Conservation (phyloP, 805 yeast species). For the Dipodascopsis uninucleata region DNA sequence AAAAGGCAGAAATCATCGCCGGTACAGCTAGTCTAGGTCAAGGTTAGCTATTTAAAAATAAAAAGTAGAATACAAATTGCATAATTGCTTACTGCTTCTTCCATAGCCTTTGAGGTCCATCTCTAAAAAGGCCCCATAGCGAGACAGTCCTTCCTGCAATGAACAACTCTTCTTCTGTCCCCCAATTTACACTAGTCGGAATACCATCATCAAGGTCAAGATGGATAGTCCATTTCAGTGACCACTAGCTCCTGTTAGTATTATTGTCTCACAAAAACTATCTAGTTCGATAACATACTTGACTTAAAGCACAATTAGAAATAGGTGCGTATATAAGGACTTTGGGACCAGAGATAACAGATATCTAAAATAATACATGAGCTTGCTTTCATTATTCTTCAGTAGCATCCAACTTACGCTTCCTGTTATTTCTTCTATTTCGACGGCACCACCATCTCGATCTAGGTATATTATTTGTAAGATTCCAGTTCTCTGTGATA, state of each 20-base stretch:
- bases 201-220: slow-evolving; percentile 25
- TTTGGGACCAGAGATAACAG: slow-evolving; percentile 28
- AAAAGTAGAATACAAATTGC: neutral
- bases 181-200: slow-evolving; percentile 24
- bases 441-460: slow-evolving; percentile 61
- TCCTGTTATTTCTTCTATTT: slow-evolving; percentile 61
- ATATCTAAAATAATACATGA: slow-evolving; percentile 12
- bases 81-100: slow-evolving; percentile 13
- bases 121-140: slow-evolving; percentile 21
- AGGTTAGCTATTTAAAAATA: too few relatives aligned
- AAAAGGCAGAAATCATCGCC: slow-evolving; percentile 52
- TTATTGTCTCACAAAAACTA: too few relatives aligned
- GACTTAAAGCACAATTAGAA: too few relatives aligned
- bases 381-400: neutral
- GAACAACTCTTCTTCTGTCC: slow-evolving; percentile 21
- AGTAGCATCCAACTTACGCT: slow-evolving; percentile 6
- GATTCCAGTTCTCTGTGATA: slow-evolving; percentile 49
- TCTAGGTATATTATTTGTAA: slow-evolving; percentile 76
- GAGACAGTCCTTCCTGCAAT: slow-evolving; percentile 25
- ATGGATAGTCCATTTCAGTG: slow-evolving; percentile 21
- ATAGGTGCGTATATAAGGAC: slow-evolving; percentile 17
- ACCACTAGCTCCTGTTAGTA: too few relatives aligned
- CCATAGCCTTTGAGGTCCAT: slow-evolving; percentile 22
- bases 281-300: too few relatives aligned
- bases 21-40: slow-evolving; percentile 54